phyloP scores from a whole-genome alignment of 2,329 filamentous ascomycete genomes.

The Fusarium nematophilum region DNA sequence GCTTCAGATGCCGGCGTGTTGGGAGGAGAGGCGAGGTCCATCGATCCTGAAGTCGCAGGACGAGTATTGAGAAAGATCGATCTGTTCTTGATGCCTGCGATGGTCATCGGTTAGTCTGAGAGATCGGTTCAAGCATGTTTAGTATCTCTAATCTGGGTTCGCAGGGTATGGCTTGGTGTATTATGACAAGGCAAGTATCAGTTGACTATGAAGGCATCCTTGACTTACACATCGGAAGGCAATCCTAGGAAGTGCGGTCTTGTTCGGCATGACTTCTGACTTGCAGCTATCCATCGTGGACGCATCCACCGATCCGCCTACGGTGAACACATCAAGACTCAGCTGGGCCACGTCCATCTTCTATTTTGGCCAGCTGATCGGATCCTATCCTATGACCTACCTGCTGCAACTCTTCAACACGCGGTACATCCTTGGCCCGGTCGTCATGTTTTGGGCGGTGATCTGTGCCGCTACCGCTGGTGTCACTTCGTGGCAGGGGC shows the following conservation, averaged over 20 bases:
- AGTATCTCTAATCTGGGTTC: constrained; percentile 46
- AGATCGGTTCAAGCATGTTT: too few species aligned
- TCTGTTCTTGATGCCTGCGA: constrained; percentile 73
- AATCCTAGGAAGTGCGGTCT: constrained; percentile 76
- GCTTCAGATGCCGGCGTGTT: too few species aligned
- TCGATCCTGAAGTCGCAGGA: too few species aligned
- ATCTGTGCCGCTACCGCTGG: constrained; percentile 77
- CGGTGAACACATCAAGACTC: constrained; percentile 73
- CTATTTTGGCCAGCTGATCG: constrained; percentile 83
- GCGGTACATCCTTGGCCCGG: constrained; percentile 69
- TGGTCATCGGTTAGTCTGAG: constrained; percentile 70
- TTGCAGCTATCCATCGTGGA: constrained; percentile 67
- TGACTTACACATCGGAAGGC: too few species aligned
- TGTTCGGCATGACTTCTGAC: constrained; percentile 82
- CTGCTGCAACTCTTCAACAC: constrained; percentile 75
- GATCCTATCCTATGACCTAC: constrained; percentile 79
- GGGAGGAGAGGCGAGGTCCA: too few species aligned
- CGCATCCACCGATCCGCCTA: constrained; percentile 58
- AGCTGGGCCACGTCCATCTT: constrained; percentile 84
- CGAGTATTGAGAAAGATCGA: too few species aligned
- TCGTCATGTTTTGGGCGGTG: constrained; percentile 74
- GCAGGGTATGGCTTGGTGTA: constrained; percentile 57
- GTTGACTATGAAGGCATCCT: too few species aligned
- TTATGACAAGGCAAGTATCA: constrained; percentile 70
- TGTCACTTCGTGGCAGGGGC: constrained; percentile 70